Evolutionary conservation across 306 rosid species (phyloP).

Genomic region (Clitoria ternatea): DNA sequence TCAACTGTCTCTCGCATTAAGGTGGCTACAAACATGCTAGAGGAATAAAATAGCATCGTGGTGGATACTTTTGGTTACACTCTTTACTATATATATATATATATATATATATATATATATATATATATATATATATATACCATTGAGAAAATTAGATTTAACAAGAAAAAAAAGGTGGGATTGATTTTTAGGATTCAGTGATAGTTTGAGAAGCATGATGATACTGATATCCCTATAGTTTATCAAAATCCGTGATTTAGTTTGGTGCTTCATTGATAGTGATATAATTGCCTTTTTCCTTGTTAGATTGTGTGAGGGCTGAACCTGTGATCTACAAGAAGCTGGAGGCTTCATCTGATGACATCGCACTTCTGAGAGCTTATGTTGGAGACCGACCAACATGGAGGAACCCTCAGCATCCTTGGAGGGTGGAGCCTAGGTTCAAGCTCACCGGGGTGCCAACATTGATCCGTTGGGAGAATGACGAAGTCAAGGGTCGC

Average conservation of each 20-base stretch:
- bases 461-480: conserved; percentile 72
- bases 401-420: conserved; percentile 81
- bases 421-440: conserved; percentile 73
- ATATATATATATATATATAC: neutral
- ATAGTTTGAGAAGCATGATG: neutral
- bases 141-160: neutral
- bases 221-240: too few species aligned
- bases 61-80: too few species aligned
- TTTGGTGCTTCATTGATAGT: neutral
- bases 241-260: neutral
- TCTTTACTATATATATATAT: too few species aligned
- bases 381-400: conserved; percentile 86
- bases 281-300: neutral
- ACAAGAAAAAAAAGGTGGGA: neutral
- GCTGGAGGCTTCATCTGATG: conserved; percentile 56
- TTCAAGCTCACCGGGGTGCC: conserved; percentile 85
- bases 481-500: conserved; percentile 56
- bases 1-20: too few species aligned
- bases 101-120: too few species aligned
- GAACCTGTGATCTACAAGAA: conserved; percentile 82
- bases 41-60: too few species aligned
- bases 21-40: too few species aligned
- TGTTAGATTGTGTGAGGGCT: conserved; percentile 82
- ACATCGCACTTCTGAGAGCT: conserved; percentile 66
- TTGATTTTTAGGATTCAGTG: neutral